Evolutionary conservation across 352 stramenopile genomes (phyloP).

Genomic region (Globisporangium megalacanthum): DNA sequence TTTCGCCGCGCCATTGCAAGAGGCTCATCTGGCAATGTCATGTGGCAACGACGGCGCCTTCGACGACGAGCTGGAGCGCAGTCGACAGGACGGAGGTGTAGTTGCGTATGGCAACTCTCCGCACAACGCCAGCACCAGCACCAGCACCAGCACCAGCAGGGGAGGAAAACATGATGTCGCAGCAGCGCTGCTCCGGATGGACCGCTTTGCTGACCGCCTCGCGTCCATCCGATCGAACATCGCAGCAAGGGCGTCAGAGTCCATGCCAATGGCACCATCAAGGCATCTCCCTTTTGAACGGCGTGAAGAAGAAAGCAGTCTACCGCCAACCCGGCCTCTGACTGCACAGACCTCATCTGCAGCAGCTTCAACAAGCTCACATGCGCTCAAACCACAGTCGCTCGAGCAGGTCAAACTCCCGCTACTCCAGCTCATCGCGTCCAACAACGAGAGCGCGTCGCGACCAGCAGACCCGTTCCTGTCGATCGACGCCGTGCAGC

Average conservation of each 20-base stretch:
- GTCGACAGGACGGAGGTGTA: background rate
- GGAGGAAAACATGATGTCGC: constrained; percentile 13
- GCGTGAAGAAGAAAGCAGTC: background rate
- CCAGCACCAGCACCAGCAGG: background rate
- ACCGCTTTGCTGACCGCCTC: constrained; percentile 39
- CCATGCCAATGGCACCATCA: background rate
- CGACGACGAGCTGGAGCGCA: constrained; percentile 7
- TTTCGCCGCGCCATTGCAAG: no score
- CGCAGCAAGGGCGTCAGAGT: constrained; percentile 8
- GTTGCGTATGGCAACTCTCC: background rate
- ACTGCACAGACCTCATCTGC: background rate
- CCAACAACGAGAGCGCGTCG: constrained; percentile 11
- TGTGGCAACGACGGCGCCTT: background rate
- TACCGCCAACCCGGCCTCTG: background rate
- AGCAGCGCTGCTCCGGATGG: constrained; percentile 30
- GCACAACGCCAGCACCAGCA: background rate
- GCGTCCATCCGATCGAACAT: constrained; percentile 35
- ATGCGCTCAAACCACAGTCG: background rate
- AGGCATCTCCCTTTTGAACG: background rate
- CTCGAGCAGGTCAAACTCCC: constrained; percentile 25
- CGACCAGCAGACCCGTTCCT: constrained; percentile 20
- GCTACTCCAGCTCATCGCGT: constrained; percentile 24
- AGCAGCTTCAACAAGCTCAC: background rate
- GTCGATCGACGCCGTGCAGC: constrained; percentile 30
- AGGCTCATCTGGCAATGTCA: constrained; percentile 1